These are phyloP conservation scores for Cyberlindnera xishuangbannaensis DNA, from an alignment of 805 yeast genomes.

Conservation along the genomic window DNA sequence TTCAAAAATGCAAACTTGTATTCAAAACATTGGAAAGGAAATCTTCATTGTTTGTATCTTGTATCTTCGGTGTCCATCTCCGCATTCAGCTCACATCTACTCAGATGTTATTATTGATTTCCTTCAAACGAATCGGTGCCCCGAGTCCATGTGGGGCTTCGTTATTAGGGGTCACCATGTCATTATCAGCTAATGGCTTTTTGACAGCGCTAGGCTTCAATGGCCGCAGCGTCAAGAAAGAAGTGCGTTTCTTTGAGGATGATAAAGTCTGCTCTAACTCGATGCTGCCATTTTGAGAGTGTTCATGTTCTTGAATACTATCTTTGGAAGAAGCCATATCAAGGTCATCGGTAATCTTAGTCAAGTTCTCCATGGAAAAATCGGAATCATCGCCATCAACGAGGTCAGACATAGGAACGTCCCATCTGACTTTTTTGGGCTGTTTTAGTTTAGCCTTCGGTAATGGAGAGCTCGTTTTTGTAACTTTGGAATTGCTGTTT, in stretches of 20 bases:
- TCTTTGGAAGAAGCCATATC: slow-evolving; percentile 14
- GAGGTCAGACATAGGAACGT: slow-evolving; percentile 26
- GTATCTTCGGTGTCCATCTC: too few relatives aligned
- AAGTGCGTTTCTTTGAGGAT: slow-evolving; percentile 18
- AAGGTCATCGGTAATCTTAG: slow-evolving; percentile 18
- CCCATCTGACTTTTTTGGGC: slow-evolving; percentile 43
- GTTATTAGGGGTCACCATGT: not conserved
- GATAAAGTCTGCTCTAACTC: slow-evolving; percentile 16
- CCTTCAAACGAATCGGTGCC: slow-evolving; percentile 14
- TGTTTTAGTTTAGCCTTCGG: slow-evolving; percentile 19
- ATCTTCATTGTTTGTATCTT: too few relatives aligned
- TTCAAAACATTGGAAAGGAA: too few relatives aligned
- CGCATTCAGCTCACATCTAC: too few relatives aligned
- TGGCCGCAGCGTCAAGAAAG: slow-evolving; percentile 22
- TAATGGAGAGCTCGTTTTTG: slow-evolving; percentile 14
- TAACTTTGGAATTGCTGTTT: slow-evolving; percentile 9
- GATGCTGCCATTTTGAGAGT: slow-evolving; percentile 14
- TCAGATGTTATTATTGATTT: not conserved
- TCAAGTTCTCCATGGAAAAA: slow-evolving; percentile 22
- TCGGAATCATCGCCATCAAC: slow-evolving; percentile 15
- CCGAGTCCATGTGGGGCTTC: slow-evolving; percentile 8
- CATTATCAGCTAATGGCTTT: slow-evolving; percentile 2
- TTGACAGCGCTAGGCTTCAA: slow-evolving; percentile 14
- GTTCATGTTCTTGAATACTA: slow-evolving; percentile 11
- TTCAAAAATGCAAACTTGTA: too few relatives aligned